Base-by-base conservation (phyloP, 306 rosid genomes). In the Cicer cuneatum region DNA sequence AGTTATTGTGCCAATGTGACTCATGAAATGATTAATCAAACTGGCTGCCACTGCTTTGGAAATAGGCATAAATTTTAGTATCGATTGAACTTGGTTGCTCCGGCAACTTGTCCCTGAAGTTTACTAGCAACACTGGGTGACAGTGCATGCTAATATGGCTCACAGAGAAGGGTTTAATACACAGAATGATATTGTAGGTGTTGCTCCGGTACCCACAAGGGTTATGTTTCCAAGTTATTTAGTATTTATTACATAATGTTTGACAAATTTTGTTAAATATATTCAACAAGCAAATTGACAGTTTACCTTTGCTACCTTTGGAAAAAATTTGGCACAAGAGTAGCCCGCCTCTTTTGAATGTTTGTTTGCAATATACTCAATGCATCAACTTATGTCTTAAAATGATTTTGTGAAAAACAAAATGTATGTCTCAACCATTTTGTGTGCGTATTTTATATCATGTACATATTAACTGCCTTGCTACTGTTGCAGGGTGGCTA, bases 401-500 rank as follows among this genome's bases (percentile, higher is more conserved):
- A 66, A 39, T 57, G 42, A 11, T 67, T 61, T 61, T 69, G 48
- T 59, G 16, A 40, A 6, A 12, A 41, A 49, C 24, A 24, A 58
- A 12, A 24, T 5, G 40, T 16, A 33, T 14, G 42, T 64, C 72
- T 75, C 47, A 41, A 38, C 66, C 45, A 19, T 64, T 77, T 82
- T 11, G 42, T 63, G 57, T 40, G 10, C 46, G 71, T 53, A 60
- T 68, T 59, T 52, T 43, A 29, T 61, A 41, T 15, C 29, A 19
- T 38, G 2, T 49, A 77, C 41, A 51, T 69, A 41, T 52, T 60
- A 66, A 64, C 59, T 58, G 16, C 65, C 77, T 24, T 52, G 52
- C 14, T 78, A 48, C 48, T 73, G 24, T 54, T 79, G 80, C 83
- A 94, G 97, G 90, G 89, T 64, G 91, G 92, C 66, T 89, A 89